These are phyloP conservation scores for Planoprotostelium fungivorum DNA, from an alignment of 78 protist genomes.

Conservation along the genomic window DNA sequence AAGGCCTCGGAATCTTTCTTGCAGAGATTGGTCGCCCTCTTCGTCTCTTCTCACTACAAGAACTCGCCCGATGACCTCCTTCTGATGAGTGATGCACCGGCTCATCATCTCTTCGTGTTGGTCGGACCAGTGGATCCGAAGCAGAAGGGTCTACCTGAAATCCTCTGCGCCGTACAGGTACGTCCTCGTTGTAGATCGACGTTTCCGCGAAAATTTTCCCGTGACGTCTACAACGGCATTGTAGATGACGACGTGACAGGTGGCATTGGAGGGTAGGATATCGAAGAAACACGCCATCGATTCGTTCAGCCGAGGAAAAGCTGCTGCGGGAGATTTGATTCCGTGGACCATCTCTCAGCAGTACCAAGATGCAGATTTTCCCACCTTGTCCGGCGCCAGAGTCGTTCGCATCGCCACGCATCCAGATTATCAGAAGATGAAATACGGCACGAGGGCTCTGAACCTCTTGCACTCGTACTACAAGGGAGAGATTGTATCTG, in stretches of 20 bases:
- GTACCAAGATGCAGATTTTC: slow-evolving; percentile 89
- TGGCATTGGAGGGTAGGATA: slow-evolving; percentile 91
- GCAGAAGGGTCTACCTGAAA: slow-evolving; percentile 78
- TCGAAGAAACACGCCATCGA: slow-evolving; percentile 43
- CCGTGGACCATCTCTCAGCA: slow-evolving; percentile 98
- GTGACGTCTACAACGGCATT: too few species aligned
- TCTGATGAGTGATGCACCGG: slow-evolving; percentile 97
- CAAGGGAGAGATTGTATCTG: slow-evolving; percentile 57
- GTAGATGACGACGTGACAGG: too few species aligned
- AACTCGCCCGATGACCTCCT: slow-evolving; percentile 99
- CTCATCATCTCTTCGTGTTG: slow-evolving; percentile 95
- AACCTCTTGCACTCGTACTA: slow-evolving; percentile 78
- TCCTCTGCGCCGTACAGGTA: slow-evolving; percentile 92
- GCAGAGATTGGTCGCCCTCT: slow-evolving; percentile 90
- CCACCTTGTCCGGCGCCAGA: slow-evolving; percentile 93
- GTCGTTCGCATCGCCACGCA: slow-evolving; percentile 97
- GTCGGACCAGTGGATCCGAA: slow-evolving; percentile 79
- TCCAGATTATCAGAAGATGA: slow-evolving; percentile 90
- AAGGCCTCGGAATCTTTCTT: slow-evolving; percentile 89
- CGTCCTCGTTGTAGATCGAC: neutral
- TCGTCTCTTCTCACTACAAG: slow-evolving; percentile 97
- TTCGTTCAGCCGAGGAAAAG: slow-evolving; percentile 69
- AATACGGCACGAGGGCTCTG: slow-evolving; percentile 94
- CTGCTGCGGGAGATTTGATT: slow-evolving; percentile 94
- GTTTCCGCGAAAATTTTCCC: neutral